These are phyloP conservation scores for Saccharomycopsis microspora DNA, from an alignment of 805 yeast species.

Conservation along the genomic window DNA sequence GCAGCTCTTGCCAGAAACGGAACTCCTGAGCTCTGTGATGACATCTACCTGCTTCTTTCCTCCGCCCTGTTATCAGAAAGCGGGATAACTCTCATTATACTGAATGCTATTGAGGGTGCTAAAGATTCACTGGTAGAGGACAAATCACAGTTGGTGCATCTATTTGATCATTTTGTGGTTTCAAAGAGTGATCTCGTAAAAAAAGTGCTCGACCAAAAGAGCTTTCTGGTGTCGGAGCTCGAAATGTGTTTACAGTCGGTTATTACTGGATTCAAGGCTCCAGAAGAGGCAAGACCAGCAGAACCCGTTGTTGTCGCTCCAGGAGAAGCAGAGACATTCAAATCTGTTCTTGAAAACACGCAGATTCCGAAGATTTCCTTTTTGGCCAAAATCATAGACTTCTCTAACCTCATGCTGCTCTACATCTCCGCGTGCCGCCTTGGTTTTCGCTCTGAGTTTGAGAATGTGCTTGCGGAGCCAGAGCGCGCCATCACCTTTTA, in stretches of 20 bases:
- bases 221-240: background rate
- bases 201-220: background rate
- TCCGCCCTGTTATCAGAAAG: no score
- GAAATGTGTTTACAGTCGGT: conserved; percentile 36
- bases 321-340: conserved; percentile 18
- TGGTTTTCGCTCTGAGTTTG: conserved; percentile 7
- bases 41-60: no score
- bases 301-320: no score
- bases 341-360: conserved; percentile 18
- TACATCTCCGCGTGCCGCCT: conserved; percentile 33
- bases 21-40: no score
- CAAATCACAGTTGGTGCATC: no score
- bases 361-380: no score
- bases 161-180: no score
- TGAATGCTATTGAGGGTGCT: no score
- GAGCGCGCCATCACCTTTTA: conserved; percentile 43
- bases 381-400: conserved; percentile 22
- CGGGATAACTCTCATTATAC: no score
- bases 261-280: conserved; percentile 17
- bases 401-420: conserved; percentile 28
- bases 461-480: conserved; percentile 25
- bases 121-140: no score
- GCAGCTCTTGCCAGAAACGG: no score
- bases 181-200: no score
- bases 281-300: conserved; percentile 17